Evolutionary conservation across 768 basidiomycete genomes (phyloP), one percentile per base, ranked within the genome.

Genomic region (Clathrus columnatus): DNA sequence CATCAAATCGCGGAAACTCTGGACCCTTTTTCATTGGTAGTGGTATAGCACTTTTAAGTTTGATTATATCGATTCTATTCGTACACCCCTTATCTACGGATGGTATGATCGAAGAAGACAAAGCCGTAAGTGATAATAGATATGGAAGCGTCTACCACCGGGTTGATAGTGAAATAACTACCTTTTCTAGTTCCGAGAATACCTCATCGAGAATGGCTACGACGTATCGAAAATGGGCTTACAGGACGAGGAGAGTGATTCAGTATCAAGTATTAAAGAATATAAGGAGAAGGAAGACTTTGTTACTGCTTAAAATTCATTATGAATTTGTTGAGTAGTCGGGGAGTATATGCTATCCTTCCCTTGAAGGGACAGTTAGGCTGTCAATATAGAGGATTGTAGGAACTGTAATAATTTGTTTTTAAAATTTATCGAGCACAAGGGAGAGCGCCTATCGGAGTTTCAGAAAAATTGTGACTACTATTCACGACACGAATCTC

Each of bases 21-120:
- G 89, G 90, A 17, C 89, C 89, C 11, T 91, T 91, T 78, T 91
- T 85, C 87, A 67, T 91, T 59, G 90, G 77, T n/a, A 87, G 86
- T 61, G 69, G 64, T 32, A 76, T 96, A 48, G 91, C 91, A 4
- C 59, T 95, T 46, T 59, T 91, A 50, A 89, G 87, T 57, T 92
- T 92, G 2, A 21, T 82, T 7, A 70, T 91, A 60, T 83, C 84
- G 0, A 75, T 83, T 60, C 67, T 89, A 68, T 83, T 88, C 69
- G 79, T 96, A 63, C 75, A 72, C 44, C 89, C 91, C 41, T 75
- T 93, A 53, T 71, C 73, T 16, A 79, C 81, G 27, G 89, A 93
- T 57, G 86, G 87, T 29, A 91, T 92, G 89, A 72, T 68, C 20
- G 75, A 79, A 47, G 89, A 92, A 67, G 91, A 94, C 67, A 68